Evolutionary conservation across 352 stramenopile species (phyloP).

Genomic region (Pythium utonaiense): DNA sequence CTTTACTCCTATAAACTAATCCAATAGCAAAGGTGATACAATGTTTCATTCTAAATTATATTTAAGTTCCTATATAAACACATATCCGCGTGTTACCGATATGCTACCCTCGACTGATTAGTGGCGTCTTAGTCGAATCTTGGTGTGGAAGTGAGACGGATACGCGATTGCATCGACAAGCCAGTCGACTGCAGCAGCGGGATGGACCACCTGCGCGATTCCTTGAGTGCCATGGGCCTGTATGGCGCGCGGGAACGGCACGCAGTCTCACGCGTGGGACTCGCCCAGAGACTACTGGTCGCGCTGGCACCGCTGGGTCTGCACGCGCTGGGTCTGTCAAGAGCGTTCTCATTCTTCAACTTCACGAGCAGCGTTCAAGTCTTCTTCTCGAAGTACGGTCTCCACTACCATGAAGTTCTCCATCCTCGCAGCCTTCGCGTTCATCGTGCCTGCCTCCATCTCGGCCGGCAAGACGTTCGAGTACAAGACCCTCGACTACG

Average conservation of each 20-base stretch:
- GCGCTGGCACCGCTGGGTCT: too few species aligned
- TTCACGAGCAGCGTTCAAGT: slow-evolving; percentile 11
- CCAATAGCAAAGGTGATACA: too few species aligned
- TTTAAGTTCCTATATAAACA: neutral
- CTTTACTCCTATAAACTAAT: neutral
- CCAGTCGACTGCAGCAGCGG: neutral
- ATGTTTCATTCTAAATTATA: too few species aligned
- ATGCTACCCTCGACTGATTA: neutral
- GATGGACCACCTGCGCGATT: neutral
- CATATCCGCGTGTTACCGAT: neutral
- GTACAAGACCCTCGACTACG: slow-evolving; percentile 62
- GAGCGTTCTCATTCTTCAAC: slow-evolving; percentile 16
- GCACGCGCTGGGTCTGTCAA: neutral
- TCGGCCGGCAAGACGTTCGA: slow-evolving; percentile 32
- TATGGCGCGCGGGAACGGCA: neutral
- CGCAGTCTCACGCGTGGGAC: neutral
- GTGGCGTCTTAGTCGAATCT: slow-evolving; percentile 1
- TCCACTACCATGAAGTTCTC: slow-evolving; percentile 38
- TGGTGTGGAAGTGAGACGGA: neutral
- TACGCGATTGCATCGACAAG: slow-evolving; percentile 1
- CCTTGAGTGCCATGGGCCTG: neutral
- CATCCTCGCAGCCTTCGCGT: slow-evolving; percentile 26
- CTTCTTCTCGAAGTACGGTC: neutral
- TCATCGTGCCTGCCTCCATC: slow-evolving; percentile 24
- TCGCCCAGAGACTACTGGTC: neutral